These are phyloP conservation scores for Eucalyptus erythrocorys DNA, from an alignment of 345 rosid species.

Conservation along the genomic window DNA sequence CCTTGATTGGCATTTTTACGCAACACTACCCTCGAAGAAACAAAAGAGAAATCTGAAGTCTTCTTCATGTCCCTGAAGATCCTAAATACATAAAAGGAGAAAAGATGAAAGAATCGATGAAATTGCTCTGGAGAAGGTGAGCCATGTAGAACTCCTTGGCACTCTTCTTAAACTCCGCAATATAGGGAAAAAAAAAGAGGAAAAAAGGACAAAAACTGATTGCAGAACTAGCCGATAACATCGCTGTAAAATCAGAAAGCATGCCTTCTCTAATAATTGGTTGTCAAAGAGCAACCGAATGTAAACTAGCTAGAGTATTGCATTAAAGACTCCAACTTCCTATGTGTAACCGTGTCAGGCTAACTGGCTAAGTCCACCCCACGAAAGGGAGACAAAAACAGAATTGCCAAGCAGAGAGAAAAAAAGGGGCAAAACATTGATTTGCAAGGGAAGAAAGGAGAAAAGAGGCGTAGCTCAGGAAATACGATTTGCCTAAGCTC, in stretches of 20 bases:
- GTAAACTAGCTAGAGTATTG: background rate
- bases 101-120: background rate
- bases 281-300: background rate
- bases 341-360: background rate
- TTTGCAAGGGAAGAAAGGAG: background rate
- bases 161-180: background rate
- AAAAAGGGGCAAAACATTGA: background rate
- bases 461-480: background rate
- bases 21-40: background rate
- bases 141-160: background rate
- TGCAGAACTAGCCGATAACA: background rate
- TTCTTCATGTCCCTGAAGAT: background rate
- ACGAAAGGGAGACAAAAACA: background rate
- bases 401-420: background rate
- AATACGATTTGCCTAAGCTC: background rate
- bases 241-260: background rate
- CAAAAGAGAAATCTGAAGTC: background rate
- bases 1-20: too few species aligned
- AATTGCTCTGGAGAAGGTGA: background rate
- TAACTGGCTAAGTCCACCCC: background rate
- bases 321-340: background rate
- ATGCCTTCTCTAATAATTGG: background rate
- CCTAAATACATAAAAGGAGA: background rate
- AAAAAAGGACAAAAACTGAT: background rate
- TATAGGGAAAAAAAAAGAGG: background rate